phyloP scores from a whole-genome alignment of 2,329 filamentous ascomycete genomes.

The Calonectria pauciramosa region DNA sequence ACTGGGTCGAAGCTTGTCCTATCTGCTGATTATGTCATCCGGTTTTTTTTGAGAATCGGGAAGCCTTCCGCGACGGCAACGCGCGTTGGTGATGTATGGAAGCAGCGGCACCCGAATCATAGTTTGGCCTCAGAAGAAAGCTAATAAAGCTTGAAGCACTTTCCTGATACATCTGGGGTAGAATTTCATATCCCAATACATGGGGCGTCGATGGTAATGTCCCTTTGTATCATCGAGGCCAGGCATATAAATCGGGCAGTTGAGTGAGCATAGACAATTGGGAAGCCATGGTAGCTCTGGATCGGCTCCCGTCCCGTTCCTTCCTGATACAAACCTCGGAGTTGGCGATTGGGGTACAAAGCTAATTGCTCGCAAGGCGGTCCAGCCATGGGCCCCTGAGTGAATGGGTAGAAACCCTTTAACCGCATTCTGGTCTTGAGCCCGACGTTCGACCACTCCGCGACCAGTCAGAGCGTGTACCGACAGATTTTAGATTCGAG shows the following conservation, averaged over 20 bases:
- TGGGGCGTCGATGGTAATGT: not conserved
- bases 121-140: not conserved
- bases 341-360: not conserved
- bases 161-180: not conserved
- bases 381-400: not conserved
- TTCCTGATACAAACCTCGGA: not conserved
- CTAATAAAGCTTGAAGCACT: not conserved
- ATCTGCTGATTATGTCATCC: not conserved
- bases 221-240: not conserved
- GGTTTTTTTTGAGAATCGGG: not conserved
- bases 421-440: not conserved
- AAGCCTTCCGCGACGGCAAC: not conserved
- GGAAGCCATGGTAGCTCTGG: not conserved
- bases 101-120: not conserved
- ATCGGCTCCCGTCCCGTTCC: not conserved
- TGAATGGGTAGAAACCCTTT: not conserved
- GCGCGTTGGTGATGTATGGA: not conserved
- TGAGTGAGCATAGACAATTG: no score
- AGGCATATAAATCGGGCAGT: not conserved
- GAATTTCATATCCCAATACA: not conserved
- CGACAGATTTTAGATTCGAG: slow-evolving; percentile 1
- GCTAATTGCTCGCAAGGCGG: not conserved
- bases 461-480: not conserved
- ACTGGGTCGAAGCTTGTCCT: not conserved
- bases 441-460: not conserved